Percentiles rank a stretch among this genome's conserved stretches.
These are phyloP conservation scores for Phytophthora brassicae DNA, from an alignment of 352 stramenopile genomes.

Conservation along the genomic window DNA sequence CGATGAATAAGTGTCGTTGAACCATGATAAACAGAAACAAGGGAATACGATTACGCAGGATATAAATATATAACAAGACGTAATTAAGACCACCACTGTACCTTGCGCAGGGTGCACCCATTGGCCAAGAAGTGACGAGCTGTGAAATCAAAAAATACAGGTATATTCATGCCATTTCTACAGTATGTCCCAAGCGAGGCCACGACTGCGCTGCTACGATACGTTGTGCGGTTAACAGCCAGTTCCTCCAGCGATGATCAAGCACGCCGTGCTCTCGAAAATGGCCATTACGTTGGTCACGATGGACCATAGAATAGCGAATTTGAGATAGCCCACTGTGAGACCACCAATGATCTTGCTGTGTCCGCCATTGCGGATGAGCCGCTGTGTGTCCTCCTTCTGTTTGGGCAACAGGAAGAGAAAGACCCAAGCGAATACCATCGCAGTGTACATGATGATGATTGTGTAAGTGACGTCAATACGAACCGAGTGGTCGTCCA, in stretches of 20 bases:
- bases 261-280: slow-evolving; percentile 25
- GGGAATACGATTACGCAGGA: too few relatives aligned
- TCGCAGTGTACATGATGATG: slow-evolving; percentile 25
- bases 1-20: too few relatives aligned
- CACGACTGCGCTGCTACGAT: slow-evolving; percentile 8
- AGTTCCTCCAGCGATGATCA: slow-evolving; percentile 19
- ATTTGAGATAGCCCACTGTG: slow-evolving; percentile 14
- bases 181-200: neutral
- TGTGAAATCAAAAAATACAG: neutral
- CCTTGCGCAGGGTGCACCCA: slow-evolving; percentile 16
- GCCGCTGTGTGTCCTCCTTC: slow-evolving; percentile 19
- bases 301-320: slow-evolving; percentile 22
- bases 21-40: too few relatives aligned
- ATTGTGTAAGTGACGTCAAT: slow-evolving; percentile 26
- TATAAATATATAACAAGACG: too few relatives aligned
- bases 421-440: slow-evolving; percentile 22
- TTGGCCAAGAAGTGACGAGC: too few relatives aligned
- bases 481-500: slow-evolving; percentile 18
- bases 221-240: slow-evolving; percentile 12
- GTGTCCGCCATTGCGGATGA: slow-evolving; percentile 10
- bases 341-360: slow-evolving; percentile 19
- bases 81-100: too few relatives aligned
- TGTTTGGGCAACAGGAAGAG: slow-evolving; percentile 22
- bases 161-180: too few relatives aligned
- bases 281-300: slow-evolving; percentile 25